phyloP scores from a whole-genome alignment of 225 moss, liverwort and hornwort species.

The Straminergon stramineum region DNA sequence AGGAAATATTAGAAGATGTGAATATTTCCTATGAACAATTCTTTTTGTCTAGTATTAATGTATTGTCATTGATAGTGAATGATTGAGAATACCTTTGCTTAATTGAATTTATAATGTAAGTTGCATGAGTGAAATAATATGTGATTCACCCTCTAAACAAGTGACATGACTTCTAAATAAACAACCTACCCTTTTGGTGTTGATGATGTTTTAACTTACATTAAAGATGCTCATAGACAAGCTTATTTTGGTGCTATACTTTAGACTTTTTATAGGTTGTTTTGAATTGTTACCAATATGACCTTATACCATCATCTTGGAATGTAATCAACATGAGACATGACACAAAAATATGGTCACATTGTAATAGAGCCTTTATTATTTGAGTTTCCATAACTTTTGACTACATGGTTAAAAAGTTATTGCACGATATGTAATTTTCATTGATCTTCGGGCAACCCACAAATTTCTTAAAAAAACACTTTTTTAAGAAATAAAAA shows the following conservation, averaged over 20 bases:
- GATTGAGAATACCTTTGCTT: neutral
- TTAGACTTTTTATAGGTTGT: neutral
- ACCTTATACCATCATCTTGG: fast-evolving
- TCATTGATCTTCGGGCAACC: too few species aligned
- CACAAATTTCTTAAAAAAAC: too few species aligned
- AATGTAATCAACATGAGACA: neutral
- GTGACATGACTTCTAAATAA: neutral
- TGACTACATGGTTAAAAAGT: too few species aligned
- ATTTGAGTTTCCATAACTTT: neutral
- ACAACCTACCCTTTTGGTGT: neutral
- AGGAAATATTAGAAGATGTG: neutral
- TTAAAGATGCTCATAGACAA: neutral
- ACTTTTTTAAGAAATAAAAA: too few species aligned
- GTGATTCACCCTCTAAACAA: neutral
- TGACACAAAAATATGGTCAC: neutral
- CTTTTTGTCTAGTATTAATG: neutral
- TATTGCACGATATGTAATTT: too few species aligned
- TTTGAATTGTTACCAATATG: neutral
- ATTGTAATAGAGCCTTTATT: neutral
- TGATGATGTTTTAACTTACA: neutral
- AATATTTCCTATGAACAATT: neutral
- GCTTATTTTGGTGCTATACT: neutral
- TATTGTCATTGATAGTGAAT: neutral
- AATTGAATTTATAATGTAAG: neutral
- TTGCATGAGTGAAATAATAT: neutral